Evolutionary conservation across 257 asterid genomes (phyloP), one percentile per base, ranked within the genome.

Genomic region (Scutellaria galericulata): DNA sequence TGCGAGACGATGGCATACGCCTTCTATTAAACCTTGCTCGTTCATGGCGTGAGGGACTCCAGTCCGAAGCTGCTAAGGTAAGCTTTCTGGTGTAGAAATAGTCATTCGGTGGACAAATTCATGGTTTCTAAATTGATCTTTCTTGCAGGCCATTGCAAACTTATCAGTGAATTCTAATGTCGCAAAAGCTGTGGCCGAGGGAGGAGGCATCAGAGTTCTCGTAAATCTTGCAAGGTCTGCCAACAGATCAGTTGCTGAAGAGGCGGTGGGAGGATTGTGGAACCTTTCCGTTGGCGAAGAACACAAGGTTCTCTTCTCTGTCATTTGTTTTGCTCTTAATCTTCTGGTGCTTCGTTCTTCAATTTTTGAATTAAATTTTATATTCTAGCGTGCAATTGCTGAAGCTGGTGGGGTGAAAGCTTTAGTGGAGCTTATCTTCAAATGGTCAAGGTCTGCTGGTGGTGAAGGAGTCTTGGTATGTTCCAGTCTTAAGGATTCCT

Each of bases 231-330:
- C 96, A 8, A 83, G 81, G 87, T 93, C 98, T 46, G 82, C 78
- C 70, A 93, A 86, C 80, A 90, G 83, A 80, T 73, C 79, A 85
- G 95, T 91, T 47, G 92, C 97, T 5, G 95, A 89, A 89, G 93
- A 89, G 83, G 97, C 97, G 60, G 92, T 96, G 1, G 97, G 96
- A 81, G 97, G 93, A 73, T 80, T 93, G 65, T 86, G 97, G 98
- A 90, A 93, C 75, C 97, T 93, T 44, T 90, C 97, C 5, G 89
- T 86, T 55, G 93, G 96, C 64, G 92, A 90, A 80, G 97, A 86
- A 72, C 92, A 88, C 76, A 93, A 93, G 98, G 98, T 92, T 62
- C 44, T 55, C 12, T 66, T 75, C 48, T 72, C 24, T 61, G 52
- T 70, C 42, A 7, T 59, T 54, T 67, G 7, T 44, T 37, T 41